Evolutionary conservation across 75 land plant genomes (phyloP), one percentile per base, ranked within the genome.

Genomic region (Cunninghamia lanceolata): DNA sequence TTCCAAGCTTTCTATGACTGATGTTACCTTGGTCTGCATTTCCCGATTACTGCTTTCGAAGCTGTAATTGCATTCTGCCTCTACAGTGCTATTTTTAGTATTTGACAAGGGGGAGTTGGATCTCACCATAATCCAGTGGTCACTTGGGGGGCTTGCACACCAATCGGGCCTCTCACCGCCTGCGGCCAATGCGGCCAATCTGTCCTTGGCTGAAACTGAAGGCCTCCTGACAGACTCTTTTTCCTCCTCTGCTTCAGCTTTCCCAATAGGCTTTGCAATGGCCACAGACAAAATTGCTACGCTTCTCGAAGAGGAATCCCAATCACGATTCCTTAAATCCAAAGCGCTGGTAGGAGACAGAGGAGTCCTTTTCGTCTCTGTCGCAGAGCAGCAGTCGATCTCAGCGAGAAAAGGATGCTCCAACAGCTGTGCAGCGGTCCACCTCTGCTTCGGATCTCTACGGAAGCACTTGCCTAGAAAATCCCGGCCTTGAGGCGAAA

Each of bases 401-500:
- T 78, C 47, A 39, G 36, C 14, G 25, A 78, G 82, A 7, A 78
- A 78, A 17, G 82, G 82, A 78, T 78, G 82, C 4, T 42, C 40
- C 47, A 78, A 25, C 82, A 78, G 17, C 83, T 89, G 82, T 8
- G 83, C 77, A 39, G 88, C 86, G 6, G 87, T 89, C 86, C 85
- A 89, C 10, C 92, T 74, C 81, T n/a, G 35, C n/a, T 75, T 46
- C 1, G 91, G 87, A 59, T 91, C 91, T 38, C 92, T 34, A 45
- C 78, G 45, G 43, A 91, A 86, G 78, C 88, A 89, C 30, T 89
- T 87, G 2, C 30, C n/a, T 2, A 91, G 83, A 36, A 91, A 91
- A 87, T 91, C 92, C 42, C 83, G 85, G 32, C 91, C 88, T 38
- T 84, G 85, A 4, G 14, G 63, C 16, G 91, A 89, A 8, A 91